Evolutionary conservation across 768 basidiomycete genomes (phyloP).

Genomic region (Psilocybe subaeruginosa): DNA sequence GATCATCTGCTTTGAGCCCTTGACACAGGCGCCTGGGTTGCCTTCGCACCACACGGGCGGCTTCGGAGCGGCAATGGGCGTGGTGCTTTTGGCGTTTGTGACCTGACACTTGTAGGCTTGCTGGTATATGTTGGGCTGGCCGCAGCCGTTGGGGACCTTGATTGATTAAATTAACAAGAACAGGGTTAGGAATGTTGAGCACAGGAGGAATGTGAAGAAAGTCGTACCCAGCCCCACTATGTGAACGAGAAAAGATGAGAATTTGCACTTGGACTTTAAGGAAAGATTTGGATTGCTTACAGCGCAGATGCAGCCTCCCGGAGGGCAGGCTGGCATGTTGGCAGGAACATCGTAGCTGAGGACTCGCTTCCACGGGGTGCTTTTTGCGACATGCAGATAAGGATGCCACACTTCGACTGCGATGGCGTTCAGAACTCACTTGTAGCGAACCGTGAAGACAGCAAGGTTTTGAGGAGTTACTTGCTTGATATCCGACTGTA

Average conservation of each 20-base stretch:
- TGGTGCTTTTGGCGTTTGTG: constrained; percentile 41
- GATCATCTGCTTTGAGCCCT: constrained; percentile 59
- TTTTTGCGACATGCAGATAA: constrained; percentile 17
- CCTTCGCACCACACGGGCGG: constrained; percentile 58
- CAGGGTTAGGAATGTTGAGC: neutral
- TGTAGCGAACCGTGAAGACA: constrained; percentile 53
- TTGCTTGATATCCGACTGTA: constrained; percentile 47
- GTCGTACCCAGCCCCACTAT: constrained; percentile 55
- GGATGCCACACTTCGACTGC: neutral
- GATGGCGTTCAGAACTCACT: constrained; percentile 33
- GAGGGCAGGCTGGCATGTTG: constrained; percentile 50
- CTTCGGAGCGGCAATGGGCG: constrained; percentile 41
- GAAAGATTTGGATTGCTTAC: constrained; percentile 32
- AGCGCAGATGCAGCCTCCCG: constrained; percentile 54
- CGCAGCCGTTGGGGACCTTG: constrained; percentile 37
- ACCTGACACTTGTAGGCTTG: constrained; percentile 52
- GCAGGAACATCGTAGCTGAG: constrained; percentile 50
- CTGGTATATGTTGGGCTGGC: constrained; percentile 56
- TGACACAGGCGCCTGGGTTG: constrained; percentile 40
- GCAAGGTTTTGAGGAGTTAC: constrained; percentile 52
- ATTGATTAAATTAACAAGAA: neutral
- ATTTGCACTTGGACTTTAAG: neutral
- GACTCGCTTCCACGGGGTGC: constrained; percentile 57
- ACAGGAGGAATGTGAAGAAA: constrained; percentile 15
- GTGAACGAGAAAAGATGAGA: constrained; percentile 3